phyloP scores from a whole-genome alignment of 495 filamentous ascomycete genomes.

The Penicillium waksmanii region DNA sequence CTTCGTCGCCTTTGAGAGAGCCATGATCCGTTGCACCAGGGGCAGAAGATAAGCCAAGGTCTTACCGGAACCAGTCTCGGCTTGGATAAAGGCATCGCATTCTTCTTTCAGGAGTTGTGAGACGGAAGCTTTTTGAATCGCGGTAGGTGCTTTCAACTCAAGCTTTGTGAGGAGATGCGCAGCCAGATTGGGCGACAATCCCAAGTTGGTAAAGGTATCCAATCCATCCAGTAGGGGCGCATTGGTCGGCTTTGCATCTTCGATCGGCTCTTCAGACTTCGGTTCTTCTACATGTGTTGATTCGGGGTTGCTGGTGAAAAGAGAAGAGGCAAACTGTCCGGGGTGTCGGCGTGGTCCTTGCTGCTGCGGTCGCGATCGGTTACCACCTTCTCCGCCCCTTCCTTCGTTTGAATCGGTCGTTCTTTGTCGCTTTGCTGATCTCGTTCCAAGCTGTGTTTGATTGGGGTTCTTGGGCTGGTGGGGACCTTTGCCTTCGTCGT shows the following conservation, averaged over 20 bases:
- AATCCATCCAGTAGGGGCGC: slow-evolving; percentile 86
- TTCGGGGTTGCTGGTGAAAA: slow-evolving; percentile 86
- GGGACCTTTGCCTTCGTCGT: slow-evolving; percentile 22
- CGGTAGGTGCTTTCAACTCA: slow-evolving; percentile 86
- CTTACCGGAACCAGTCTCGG: slow-evolving; percentile 96
- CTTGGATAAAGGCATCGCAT: slow-evolving; percentile 92
- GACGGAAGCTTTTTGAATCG: slow-evolving; percentile 89
- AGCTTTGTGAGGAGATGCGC: slow-evolving; percentile 84
- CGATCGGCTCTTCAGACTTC: slow-evolving; percentile 47
- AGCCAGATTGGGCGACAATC: slow-evolving; percentile 75
- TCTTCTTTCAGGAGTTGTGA: slow-evolving; percentile 77
- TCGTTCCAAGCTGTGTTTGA: slow-evolving; percentile 35
- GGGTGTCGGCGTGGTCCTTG: slow-evolving; percentile 36
- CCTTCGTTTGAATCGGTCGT: slow-evolving; percentile 30
- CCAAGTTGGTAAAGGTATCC: slow-evolving; percentile 80
- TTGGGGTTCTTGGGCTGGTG: slow-evolving; percentile 43
- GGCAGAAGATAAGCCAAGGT: slow-evolving; percentile 92
- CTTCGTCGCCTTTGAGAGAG: slow-evolving; percentile 55
- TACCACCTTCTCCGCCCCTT: slow-evolving; percentile 11
- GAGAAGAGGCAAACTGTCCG: slow-evolving; percentile 76
- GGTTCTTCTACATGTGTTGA: slow-evolving; percentile 58
- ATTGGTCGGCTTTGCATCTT: slow-evolving; percentile 80
- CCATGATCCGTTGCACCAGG: slow-evolving; percentile 84
- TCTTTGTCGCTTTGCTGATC: slow-evolving; percentile 47
- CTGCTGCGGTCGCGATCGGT: slow-evolving; percentile 25